Conservation (phyloP, 139 green algal genomes). For the Auxenochlorella protothecoides region DNA sequence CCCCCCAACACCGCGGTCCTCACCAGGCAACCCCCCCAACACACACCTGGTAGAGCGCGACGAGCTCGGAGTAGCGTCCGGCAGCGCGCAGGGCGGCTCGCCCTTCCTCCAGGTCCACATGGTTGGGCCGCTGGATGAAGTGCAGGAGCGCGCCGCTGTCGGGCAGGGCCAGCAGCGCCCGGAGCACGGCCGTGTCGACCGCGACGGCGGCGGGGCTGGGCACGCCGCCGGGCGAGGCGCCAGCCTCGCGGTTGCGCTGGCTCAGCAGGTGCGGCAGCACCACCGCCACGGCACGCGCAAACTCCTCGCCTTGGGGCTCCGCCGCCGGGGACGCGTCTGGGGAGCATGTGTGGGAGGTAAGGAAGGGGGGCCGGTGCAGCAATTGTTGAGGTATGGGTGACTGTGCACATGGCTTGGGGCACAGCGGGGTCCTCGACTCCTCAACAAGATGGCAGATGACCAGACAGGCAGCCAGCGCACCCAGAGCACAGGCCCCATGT, state of each 20-base stretch:
- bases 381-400: too few species aligned
- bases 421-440: too few species aligned
- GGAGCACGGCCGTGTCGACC: conserved; percentile 71
- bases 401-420: too few species aligned
- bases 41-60: conserved; percentile 55
- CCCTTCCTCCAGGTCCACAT: conserved; percentile 50
- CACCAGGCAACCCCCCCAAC: too few species aligned
- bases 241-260: conserved; percentile 50
- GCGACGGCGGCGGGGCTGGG: conserved; percentile 18
- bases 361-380: too few species aligned
- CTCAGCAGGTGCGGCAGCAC: conserved; percentile 67
- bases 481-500: too few species aligned
- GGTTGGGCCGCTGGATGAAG: conserved; percentile 58
- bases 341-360: too few species aligned
- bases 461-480: too few species aligned
- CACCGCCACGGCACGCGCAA: conserved; percentile 25
- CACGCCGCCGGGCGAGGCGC: conserved; percentile 12
- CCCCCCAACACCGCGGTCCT: too few species aligned
- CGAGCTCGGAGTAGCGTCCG: conserved; percentile 74
- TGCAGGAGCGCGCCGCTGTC: conserved; percentile 61
- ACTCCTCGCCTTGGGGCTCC: conserved; percentile 26
- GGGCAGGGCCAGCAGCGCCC: conserved; percentile 54
- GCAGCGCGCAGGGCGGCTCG: conserved; percentile 19
- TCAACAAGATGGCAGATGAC: too few species aligned
- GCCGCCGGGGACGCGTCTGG: background rate